phyloP scores from a whole-genome alignment of 768 basidiomycete species.

The Boletus barrowsii region DNA sequence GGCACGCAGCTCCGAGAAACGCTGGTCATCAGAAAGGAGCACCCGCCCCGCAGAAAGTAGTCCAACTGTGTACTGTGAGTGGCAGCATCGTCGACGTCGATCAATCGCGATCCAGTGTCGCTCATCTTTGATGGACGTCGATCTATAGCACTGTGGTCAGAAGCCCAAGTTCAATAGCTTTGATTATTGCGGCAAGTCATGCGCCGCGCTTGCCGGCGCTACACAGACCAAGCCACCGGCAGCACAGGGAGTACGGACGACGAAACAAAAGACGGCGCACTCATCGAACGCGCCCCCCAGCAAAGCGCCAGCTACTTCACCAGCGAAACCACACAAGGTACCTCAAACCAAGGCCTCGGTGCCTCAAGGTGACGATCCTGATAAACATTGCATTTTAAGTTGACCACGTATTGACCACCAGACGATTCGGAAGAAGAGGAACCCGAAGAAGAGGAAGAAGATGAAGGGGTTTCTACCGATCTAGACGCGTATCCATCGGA shows the following conservation, averaged over 20 bases:
- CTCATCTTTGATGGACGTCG: constrained; percentile 23
- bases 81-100: constrained; percentile 16
- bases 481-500: constrained; percentile 34
- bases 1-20: constrained; percentile 12
- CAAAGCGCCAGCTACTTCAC: not conserved
- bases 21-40: constrained; percentile 11
- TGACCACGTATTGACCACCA: constrained; percentile 10
- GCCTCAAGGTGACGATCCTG: constrained; percentile 21
- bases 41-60: constrained; percentile 16
- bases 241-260: constrained; percentile 8
- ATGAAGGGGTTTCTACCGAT: constrained; percentile 23
- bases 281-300: constrained; percentile 8
- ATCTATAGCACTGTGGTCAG: constrained; percentile 47
- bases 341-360: constrained; percentile 11
- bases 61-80: constrained; percentile 30
- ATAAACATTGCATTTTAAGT: constrained; percentile 8
- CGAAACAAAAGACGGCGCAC: constrained; percentile 21
- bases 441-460: constrained; percentile 22
- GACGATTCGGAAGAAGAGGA: constrained; percentile 28
- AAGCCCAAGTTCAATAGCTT: constrained; percentile 59
- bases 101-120: constrained; percentile 26
- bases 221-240: constrained; percentile 16
- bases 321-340: constrained; percentile 15
- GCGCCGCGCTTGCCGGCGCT: constrained; percentile 48
- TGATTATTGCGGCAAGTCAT: constrained; percentile 64